Evolutionary conservation across 2,329 filamentous ascomycete species (phyloP).

Genomic region (Exophiala phaeomuriformis): DNA sequence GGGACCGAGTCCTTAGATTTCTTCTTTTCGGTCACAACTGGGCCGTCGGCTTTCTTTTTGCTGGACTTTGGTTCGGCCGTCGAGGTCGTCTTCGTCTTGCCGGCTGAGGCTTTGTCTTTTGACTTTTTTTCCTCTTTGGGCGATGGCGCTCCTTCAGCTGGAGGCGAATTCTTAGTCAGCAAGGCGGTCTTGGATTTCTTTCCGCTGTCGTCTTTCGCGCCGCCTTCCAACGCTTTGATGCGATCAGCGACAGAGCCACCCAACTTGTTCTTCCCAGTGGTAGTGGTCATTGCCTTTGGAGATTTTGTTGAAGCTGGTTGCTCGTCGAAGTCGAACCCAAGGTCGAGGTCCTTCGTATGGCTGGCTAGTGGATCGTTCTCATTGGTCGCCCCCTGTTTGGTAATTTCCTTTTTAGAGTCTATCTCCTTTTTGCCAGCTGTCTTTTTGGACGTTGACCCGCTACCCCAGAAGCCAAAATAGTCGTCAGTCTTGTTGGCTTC

Average conservation of each 20-base stretch:
- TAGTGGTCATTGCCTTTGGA: conserved; percentile 34
- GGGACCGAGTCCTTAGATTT: conserved; percentile 42
- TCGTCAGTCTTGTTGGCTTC: conserved; percentile 24
- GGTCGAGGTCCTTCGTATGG: conserved; percentile 37
- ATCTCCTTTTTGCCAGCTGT: conserved; percentile 34
- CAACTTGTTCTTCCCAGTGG: conserved; percentile 33
- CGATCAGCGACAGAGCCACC: conserved; percentile 48
- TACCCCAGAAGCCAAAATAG: conserved; percentile 29
- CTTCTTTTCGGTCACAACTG: conserved; percentile 32
- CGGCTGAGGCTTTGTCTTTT: conserved; percentile 32
- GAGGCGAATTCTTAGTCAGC: conserved; percentile 34
- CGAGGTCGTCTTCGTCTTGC: conserved; percentile 30
- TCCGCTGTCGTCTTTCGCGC: conserved; percentile 36
- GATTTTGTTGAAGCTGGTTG: conserved; percentile 38
- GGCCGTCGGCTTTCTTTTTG: conserved; percentile 22
- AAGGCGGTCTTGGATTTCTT: conserved; percentile 34
- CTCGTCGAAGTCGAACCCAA: conserved; percentile 33
- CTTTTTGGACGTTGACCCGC: conserved; percentile 27
- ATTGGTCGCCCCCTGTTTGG: conserved; percentile 37
- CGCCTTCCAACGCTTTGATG: conserved; percentile 43
- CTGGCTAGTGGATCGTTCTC: conserved; percentile 35
- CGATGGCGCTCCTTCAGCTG: conserved; percentile 34
- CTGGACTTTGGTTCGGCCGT: conserved; percentile 24
- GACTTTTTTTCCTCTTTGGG: conserved; percentile 39
- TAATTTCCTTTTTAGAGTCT: conserved; percentile 39